These are phyloP conservation scores for Skeletonema menzelii DNA, from an alignment of 108 stramenopile genomes.

Conservation along the genomic window DNA sequence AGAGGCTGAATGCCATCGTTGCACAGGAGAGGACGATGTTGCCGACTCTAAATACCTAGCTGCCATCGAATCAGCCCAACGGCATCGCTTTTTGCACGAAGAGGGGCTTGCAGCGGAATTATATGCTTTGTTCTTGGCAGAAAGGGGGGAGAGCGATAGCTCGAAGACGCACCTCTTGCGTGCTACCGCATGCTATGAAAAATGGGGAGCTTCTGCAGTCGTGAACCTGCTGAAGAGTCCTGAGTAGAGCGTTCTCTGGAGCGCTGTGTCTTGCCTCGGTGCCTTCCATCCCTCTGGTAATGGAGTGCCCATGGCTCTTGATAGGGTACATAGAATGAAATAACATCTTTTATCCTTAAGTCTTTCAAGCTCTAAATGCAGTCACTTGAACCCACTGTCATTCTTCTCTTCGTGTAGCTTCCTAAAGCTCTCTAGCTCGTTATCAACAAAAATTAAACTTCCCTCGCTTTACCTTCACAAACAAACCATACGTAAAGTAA, in stretches of 20 bases:
- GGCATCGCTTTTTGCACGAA: constrained; percentile 17
- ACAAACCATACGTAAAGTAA: background rate
- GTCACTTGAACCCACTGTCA: background rate
- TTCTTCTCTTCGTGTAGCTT: background rate
- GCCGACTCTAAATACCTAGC: background rate
- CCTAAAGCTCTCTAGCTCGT: background rate
- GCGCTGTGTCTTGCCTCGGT: too few species aligned
- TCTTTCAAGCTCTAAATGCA: background rate
- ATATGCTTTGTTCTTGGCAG: background rate
- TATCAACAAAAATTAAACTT: too few species aligned
- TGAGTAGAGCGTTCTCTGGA: too few species aligned
- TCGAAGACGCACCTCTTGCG: background rate
- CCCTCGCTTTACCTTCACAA: background rate
- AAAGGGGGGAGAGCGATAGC: background rate
- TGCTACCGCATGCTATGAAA: background rate
- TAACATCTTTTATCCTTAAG: background rate
- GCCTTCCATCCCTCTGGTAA: too few species aligned
- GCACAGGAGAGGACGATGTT: background rate
- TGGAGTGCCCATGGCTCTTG: background rate
- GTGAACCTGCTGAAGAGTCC: background rate
- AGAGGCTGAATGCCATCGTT: background rate
- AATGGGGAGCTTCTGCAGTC: constrained; percentile 1
- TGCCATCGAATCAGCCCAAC: constrained; percentile 12
- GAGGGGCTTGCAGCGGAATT: constrained; percentile 13
- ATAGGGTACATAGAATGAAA: background rate